Base-by-base conservation (phyloP, 352 stramenopile genomes). In the Globisporangium emineosum region DNA sequence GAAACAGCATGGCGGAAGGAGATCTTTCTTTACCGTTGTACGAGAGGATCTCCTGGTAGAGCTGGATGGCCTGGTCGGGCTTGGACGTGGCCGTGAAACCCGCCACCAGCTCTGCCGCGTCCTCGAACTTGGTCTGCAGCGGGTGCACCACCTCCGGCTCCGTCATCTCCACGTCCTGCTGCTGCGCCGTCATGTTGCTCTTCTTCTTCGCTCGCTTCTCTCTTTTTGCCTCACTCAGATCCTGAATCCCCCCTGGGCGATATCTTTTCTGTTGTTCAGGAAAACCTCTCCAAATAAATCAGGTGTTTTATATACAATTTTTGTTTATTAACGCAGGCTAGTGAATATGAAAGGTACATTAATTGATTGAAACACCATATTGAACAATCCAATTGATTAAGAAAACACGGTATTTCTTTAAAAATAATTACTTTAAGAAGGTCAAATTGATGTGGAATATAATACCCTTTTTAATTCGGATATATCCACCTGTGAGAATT, bases 61-160 rank as follows among this genome's bases (percentile, higher is more conserved):
- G 66, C 50, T 76, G 58, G 62, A 93, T 93, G 35, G 78, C 78
- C 45, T 60, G 51, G 29, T 81, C 70, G 2, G 87, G 80, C 4
- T 77, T 78, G 8, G 72, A 74, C 15, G 49, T 66, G 29, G 70
- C 50, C 47, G 62, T 64, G 49, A 88, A 67, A 51, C 45, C 59
- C 15, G 70, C 75, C 40, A 75, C 76, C 13, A 79, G 45, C 17
- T 94, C 84, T 61, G 87, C 83, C 0, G 81, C 82, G 43, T 91
- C 79, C 42, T 94, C 86, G 55, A 94, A 84, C 69, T 87, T 72
- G 58, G 73, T 67, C 73, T 93, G 81, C 64, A 94, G 76, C 65
- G 80, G 75, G 72, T 94, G 86, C 65, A 77, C 60, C 56, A 78
- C 71, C 74, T 91, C 76, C 5, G 66, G 55, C 58, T 90, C 86